These are phyloP conservation scores for Ascochyta koolunga DNA, from an alignment of 2,329 filamentous ascomycete species.

Conservation along the genomic window DNA sequence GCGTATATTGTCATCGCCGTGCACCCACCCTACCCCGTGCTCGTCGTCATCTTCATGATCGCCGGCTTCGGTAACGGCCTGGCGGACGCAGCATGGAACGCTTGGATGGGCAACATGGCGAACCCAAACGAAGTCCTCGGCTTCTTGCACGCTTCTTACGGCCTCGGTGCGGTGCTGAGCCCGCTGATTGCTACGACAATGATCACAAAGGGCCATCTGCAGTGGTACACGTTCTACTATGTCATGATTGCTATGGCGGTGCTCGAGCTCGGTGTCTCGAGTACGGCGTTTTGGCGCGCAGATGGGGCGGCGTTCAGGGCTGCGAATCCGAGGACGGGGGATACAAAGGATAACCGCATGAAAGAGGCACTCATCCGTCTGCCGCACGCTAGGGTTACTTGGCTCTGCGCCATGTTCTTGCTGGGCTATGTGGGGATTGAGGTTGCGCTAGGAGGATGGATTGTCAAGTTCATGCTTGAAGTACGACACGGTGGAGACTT, in stretches of 20 bases:
- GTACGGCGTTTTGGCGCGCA: slow-evolving; percentile 67
- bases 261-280: slow-evolving; percentile 61
- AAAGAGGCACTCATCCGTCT: slow-evolving; percentile 56
- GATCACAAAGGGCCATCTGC: slow-evolving; percentile 65
- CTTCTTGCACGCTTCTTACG: slow-evolving; percentile 74
- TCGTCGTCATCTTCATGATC: slow-evolving; percentile 69
- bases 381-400: slow-evolving; percentile 64
- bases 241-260: slow-evolving; percentile 68
- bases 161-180: slow-evolving; percentile 70
- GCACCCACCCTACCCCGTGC: slow-evolving; percentile 72
- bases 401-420: slow-evolving; percentile 76
- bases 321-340: slow-evolving; percentile 52
- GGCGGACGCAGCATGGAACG: slow-evolving; percentile 62
- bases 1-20: slow-evolving; percentile 69
- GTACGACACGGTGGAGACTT: slow-evolving; percentile 73
- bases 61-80: slow-evolving; percentile 75
- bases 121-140: slow-evolving; percentile 76
- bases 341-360: slow-evolving; percentile 56
- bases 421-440: slow-evolving; percentile 81
- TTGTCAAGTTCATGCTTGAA: slow-evolving; percentile 81
- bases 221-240: slow-evolving; percentile 80
- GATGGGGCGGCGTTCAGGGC: slow-evolving; percentile 64
- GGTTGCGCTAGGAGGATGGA: slow-evolving; percentile 78
- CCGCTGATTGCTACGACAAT: slow-evolving; percentile 76
- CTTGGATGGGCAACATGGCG: slow-evolving; percentile 73